Percentiles rank a stretch among this genome's conserved stretches.
Evolutionary conservation across 495 filamentous ascomycete species (phyloP).

Genomic region (Chaetomidium leptoderma): DNA sequence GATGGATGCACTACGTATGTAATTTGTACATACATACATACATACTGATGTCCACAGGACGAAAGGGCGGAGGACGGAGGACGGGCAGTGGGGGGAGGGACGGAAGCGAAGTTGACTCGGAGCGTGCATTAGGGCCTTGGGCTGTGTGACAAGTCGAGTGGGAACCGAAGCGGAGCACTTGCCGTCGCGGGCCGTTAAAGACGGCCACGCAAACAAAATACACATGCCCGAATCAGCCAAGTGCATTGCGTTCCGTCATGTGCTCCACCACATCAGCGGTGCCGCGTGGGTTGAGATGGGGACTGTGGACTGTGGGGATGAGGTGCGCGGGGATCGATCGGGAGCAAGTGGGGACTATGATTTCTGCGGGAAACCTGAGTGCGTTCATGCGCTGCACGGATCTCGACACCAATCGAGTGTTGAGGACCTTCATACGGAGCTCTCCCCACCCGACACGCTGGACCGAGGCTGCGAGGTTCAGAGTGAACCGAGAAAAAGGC

Average conservation of each 20-base stretch:
- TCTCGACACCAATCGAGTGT: too few species aligned
- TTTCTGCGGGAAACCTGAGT: too few species aligned
- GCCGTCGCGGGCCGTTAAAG: constrained; percentile 8
- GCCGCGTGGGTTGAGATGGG: constrained; percentile 6
- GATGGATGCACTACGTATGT: too few species aligned
- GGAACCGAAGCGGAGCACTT: constrained; percentile 5
- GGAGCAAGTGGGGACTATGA: background rate
- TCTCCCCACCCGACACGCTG: too few species aligned
- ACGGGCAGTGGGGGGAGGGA: background rate
- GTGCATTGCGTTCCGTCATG: constrained; percentile 7
- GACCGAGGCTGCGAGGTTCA: too few species aligned
- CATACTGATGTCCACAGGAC: too few species aligned
- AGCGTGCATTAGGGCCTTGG: constrained; percentile 3
- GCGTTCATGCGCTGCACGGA: too few species aligned
- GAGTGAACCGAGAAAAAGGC: too few species aligned
- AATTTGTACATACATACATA: too few species aligned
- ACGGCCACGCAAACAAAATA: constrained; percentile 7
- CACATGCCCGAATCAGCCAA: constrained; percentile 11
- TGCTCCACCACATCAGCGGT: constrained; percentile 2
- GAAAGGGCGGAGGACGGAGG: background rate
- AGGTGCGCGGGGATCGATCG: constrained; percentile 1
- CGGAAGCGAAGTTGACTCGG: background rate
- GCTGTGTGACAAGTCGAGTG: background rate
- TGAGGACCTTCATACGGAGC: too few species aligned
- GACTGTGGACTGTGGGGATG: background rate